Conservation (phyloP, 1,139 yeast species). For the Debaryomyces robertsiae region DNA sequence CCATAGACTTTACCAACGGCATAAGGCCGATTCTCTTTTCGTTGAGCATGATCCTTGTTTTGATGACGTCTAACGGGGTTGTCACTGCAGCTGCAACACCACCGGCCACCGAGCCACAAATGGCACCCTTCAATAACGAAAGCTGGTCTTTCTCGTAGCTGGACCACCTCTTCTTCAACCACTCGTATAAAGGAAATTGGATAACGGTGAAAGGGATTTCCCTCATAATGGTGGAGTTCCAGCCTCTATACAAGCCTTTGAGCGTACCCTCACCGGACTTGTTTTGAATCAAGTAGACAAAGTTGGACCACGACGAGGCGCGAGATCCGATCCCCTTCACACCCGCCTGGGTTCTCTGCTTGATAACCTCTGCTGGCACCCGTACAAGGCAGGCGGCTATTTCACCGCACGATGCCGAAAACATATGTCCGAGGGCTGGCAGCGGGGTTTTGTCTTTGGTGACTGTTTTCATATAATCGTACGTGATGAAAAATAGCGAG, state of each 20-base stretch:
- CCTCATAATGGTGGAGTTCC: conserved; percentile 87
- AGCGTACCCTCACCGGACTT: conserved; percentile 75
- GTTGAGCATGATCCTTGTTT: conserved; percentile 86
- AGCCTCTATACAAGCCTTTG: conserved; percentile 86
- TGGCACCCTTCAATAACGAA: conserved; percentile 76
- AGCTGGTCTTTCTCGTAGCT: conserved; percentile 40
- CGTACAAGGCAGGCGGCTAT: conserved; percentile 89
- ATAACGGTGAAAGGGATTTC: conserved; percentile 96
- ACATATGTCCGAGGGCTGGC: conserved; percentile 70
- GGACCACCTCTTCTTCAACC: conserved; percentile 61
- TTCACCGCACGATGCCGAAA: conserved; percentile 87
- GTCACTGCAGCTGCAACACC: conserved; percentile 93
- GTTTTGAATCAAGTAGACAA: conserved; percentile 56
- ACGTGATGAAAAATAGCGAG: conserved; percentile 83
- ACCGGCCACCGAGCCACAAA: conserved; percentile 94
- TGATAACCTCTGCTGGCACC: conserved; percentile 95
- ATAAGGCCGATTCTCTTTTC: conserved; percentile 50
- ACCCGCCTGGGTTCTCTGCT: conserved; percentile 89
- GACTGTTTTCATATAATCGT: conserved; percentile 69
- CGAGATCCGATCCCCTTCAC: conserved; percentile 46
- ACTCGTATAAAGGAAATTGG: conserved; percentile 93
- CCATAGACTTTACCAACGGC: conserved; percentile 48
- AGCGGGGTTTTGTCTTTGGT: conserved; percentile 40
- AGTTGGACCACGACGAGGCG: conserved; percentile 68
- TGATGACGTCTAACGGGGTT: conserved; percentile 90